Evolutionary conservation across 352 stramenopile species (phyloP).

Genomic region (Ochromonadaceae sp.): DNA sequence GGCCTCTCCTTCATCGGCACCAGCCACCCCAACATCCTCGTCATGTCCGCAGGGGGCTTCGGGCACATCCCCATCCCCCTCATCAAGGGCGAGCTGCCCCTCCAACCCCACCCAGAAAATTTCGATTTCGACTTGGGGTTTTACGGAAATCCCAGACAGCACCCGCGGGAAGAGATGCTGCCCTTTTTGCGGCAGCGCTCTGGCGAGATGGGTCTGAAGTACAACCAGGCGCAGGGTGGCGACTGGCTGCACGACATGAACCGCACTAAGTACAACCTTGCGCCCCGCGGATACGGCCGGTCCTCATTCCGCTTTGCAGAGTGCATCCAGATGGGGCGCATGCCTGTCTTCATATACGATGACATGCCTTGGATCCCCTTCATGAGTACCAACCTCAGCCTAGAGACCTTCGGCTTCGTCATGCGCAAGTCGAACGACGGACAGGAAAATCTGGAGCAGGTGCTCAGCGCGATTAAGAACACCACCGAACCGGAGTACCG

Average conservation of each 20-base stretch:
- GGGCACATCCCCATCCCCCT: slow-evolving; percentile 13
- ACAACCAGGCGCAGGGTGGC: background rate
- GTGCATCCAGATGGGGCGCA: slow-evolving; percentile 12
- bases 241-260: background rate
- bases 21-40: background rate
- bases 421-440: background rate
- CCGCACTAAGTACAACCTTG: background rate
- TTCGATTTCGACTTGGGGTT: background rate
- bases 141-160: background rate
- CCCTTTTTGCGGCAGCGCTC: no score
- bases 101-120: background rate
- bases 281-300: slow-evolving; percentile 7
- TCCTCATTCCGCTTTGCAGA: background rate
- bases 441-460: no score
- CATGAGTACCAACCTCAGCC: background rate
- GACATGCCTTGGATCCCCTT: slow-evolving; percentile 14
- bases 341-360: slow-evolving; percentile 14
- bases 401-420: slow-evolving; percentile 3
- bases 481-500: no score
- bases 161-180: background rate
- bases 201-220: background rate
- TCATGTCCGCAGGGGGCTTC: slow-evolving; percentile 10
- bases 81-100: background rate
- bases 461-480: no score
- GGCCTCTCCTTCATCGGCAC: background rate